These are phyloP conservation scores for Gracilaria caudata DNA, from an alignment of 23 red algal genomes.

Conservation along the genomic window DNA sequence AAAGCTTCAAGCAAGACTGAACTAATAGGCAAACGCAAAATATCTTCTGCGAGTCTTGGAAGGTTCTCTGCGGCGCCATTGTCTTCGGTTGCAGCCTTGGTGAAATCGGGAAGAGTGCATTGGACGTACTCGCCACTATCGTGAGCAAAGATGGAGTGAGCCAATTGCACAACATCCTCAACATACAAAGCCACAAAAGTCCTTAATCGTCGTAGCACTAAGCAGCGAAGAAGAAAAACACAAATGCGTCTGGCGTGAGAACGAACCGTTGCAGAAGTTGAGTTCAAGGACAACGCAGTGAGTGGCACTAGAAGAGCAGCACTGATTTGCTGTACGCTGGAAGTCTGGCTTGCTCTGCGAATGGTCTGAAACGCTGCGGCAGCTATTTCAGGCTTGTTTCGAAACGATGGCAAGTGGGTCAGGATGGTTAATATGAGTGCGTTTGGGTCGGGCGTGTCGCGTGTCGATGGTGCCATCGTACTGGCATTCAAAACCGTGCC, in stretches of 20 bases:
- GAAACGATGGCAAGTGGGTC: conserved; percentile 46
- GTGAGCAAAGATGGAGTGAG: conserved; percentile 17
- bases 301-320: conserved; percentile 34
- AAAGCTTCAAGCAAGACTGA: conserved; percentile 13
- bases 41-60: neutral
- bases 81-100: neutral
- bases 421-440: conserved; percentile 49
- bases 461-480: conserved; percentile 9
- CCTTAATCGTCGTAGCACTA: conserved; percentile 17
- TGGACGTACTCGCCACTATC: neutral
- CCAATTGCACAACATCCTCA: conserved; percentile 25
- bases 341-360: conserved; percentile 24
- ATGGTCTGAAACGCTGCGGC: conserved; percentile 36
- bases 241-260: conserved; percentile 18
- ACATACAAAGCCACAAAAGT: conserved; percentile 25
- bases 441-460: conserved; percentile 14
- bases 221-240: conserved; percentile 23
- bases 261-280: conserved; percentile 19
- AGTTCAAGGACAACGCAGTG: conserved; percentile 45
- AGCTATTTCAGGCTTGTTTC: conserved; percentile 49
- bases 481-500: neutral
- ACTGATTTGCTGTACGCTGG: conserved; percentile 6
- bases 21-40: conserved; percentile 19
- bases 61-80: neutral
- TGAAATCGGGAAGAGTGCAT: conserved; percentile 11